A percentile compares a stretch with the other conserved stretches of the same genome.
Evolutionary conservation across 2,329 filamentous ascomycete genomes (phyloP).

Genomic region (Aspergillus caelatus): DNA sequence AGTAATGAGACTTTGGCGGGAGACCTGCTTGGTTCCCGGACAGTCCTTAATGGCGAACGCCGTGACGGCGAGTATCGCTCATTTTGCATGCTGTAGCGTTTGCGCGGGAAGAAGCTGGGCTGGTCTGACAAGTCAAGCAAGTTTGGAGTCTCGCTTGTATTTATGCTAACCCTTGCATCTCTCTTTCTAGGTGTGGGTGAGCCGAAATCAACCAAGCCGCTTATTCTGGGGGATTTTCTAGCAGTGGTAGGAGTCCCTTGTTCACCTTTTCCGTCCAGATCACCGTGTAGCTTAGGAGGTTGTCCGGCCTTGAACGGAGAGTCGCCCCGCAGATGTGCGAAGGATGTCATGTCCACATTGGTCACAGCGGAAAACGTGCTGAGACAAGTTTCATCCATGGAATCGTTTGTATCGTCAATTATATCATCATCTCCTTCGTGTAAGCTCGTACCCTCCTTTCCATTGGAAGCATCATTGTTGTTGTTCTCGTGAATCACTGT

Average conservation of each 20-base stretch:
- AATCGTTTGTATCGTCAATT: constrained; percentile 36
- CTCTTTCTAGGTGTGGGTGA: constrained; percentile 55
- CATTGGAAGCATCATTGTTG: constrained; percentile 21
- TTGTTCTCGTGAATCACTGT: constrained; percentile 37
- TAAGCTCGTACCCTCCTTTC: constrained; percentile 26
- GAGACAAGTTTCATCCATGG: constrained; percentile 57
- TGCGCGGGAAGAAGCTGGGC: constrained; percentile 58
- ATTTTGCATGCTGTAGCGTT: constrained; percentile 48
- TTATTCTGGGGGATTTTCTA: constrained; percentile 38
- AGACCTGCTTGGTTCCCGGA: constrained; percentile 38
- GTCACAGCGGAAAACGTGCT: constrained; percentile 89
- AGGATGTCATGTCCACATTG: constrained; percentile 73
- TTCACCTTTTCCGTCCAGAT: constrained; percentile 22
- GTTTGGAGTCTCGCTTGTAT: constrained; percentile 67
- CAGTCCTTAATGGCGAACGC: constrained; percentile 48
- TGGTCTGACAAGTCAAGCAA: constrained; percentile 89
- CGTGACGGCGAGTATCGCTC: constrained; percentile 42
- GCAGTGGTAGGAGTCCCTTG: constrained; percentile 53
- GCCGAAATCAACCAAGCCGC: constrained; percentile 35
- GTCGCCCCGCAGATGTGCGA: constrained; percentile 69
- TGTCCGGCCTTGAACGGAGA: constrained; percentile 57
- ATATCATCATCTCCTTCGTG: constrained; percentile 31
- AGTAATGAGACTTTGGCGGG: constrained; percentile 69
- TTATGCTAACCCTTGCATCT: constrained; percentile 46
- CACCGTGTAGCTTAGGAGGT: constrained; percentile 34